phyloP scores from a whole-genome alignment of 2,329 filamentous ascomycete genomes.

The Trichoderma semiorbis region DNA sequence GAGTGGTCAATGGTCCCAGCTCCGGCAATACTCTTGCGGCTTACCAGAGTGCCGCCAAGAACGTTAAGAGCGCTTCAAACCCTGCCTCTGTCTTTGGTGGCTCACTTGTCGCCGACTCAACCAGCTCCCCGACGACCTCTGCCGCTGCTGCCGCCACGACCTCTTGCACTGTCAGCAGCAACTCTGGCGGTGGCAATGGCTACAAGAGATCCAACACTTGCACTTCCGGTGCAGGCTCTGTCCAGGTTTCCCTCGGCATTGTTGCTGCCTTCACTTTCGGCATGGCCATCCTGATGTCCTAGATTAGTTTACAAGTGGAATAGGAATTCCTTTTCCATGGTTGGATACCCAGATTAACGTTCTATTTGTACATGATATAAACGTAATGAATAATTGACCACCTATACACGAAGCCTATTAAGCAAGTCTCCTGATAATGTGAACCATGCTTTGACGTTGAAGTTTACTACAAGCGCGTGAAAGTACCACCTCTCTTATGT shows the following conservation, averaged over 20 bases:
- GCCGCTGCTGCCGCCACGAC: not conserved
- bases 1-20: conserved; percentile 22
- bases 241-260: conserved; percentile 3
- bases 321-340: not conserved
- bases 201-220: conserved; percentile 3
- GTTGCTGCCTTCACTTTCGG: conserved; percentile 9
- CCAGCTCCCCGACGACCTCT: not conserved
- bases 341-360: not conserved
- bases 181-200: not conserved
- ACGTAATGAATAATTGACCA: not conserved
- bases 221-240: conserved; percentile 6
- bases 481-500: too few species aligned
- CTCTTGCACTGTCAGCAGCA: not conserved
- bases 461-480: not conserved
- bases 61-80: not conserved
- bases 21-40: conserved; percentile 14
- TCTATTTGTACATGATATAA: not conserved
- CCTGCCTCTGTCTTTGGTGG: not conserved
- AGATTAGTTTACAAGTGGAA: not conserved
- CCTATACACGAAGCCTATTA: not conserved
- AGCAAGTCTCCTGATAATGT: not conserved
- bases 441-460: not conserved
- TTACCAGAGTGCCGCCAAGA: conserved; percentile 13
- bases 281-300: conserved; percentile 12
- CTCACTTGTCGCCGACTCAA: not conserved